phyloP scores from a whole-genome alignment of 176 grass and related monocot species.

The barley (Hordeum vulgare) region DNA sequence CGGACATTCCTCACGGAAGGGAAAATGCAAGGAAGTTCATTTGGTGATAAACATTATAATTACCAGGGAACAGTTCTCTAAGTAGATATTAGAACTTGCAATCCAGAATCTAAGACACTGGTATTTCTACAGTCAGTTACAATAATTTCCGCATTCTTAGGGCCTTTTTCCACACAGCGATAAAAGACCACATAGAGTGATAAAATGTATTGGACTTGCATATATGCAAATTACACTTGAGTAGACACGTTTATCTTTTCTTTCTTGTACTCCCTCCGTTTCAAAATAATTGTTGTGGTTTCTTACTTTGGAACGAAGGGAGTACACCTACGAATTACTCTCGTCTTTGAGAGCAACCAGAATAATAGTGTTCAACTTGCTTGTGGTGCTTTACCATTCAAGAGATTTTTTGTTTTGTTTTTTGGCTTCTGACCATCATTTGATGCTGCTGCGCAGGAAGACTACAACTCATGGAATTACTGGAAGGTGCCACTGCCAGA shows the following conservation, averaged over 20 bases:
- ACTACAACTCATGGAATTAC: conserved; percentile 81
- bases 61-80: neutral
- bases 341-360: neutral
- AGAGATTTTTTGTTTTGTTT: neutral
- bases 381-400: neutral
- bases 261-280: no score
- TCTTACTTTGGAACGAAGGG: no score
- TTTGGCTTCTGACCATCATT: conserved; percentile 12
- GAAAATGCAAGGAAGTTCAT: neutral
- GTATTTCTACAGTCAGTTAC: neutral
- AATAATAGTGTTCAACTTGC: neutral
- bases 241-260: neutral
- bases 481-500: conserved; percentile 64
- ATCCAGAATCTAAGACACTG: neutral
- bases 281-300: no score
- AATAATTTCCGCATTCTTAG: neutral
- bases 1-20: neutral
- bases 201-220: neutral
- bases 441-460: conserved; percentile 47
- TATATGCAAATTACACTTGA: neutral
- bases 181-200: neutral
- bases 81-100: neutral
- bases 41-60: neutral
- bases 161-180: neutral
- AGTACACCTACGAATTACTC: neutral